These are phyloP conservation scores for Chlorella vulgaris DNA, from an alignment of 139 green algal genomes.

Conservation along the genomic window DNA sequence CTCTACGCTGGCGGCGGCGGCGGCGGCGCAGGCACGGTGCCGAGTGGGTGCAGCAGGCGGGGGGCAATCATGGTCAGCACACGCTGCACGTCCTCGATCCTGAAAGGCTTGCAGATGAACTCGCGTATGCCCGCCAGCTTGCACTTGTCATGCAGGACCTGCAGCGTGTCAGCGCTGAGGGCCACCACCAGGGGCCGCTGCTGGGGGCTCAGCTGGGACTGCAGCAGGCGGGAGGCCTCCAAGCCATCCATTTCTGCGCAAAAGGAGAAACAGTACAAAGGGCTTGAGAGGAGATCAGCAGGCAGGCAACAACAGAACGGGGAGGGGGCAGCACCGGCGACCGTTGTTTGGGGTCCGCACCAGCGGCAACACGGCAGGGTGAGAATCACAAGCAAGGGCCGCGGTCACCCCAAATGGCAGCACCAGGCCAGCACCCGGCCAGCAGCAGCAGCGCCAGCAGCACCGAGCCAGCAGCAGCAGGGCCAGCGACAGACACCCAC, in stretches of 20 bases:
- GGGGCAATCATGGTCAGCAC: slow-evolving; percentile 53
- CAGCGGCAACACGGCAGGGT: too few species aligned
- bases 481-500: not conserved
- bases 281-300: not conserved
- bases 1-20: too few species aligned
- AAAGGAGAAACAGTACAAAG: not conserved
- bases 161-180: slow-evolving; percentile 71
- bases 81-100: slow-evolving; percentile 69
- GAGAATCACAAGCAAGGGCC: too few species aligned
- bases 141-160: slow-evolving; percentile 57
- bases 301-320: not conserved
- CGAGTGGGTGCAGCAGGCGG: not conserved
- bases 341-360: too few species aligned
- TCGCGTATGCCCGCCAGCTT: slow-evolving; percentile 66
- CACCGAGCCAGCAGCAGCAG: not conserved
- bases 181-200: slow-evolving; percentile 68
- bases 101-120: slow-evolving; percentile 78
- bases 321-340: too few species aligned
- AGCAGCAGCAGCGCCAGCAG: not conserved
- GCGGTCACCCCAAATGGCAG: too few species aligned
- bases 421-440: too few species aligned
- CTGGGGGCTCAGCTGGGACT: slow-evolving; percentile 43
- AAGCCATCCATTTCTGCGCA: slow-evolving; percentile 72
- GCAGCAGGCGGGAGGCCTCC: slow-evolving; percentile 65
- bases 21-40: not conserved